Conservation (phyloP, 176 grass and related monocot species). For the Musa acuminata region DNA sequence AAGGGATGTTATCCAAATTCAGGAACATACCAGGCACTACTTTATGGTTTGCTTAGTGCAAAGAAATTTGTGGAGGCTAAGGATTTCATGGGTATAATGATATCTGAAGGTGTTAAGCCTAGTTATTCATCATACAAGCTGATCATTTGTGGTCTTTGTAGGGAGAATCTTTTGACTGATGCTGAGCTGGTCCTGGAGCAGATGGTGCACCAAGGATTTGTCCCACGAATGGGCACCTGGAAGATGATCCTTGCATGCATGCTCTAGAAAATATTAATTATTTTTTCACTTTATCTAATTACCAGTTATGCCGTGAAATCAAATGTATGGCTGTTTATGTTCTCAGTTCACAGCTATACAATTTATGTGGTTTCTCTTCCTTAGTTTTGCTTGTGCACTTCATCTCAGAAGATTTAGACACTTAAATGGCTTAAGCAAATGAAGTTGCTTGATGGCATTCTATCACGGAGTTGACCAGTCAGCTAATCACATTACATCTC, state of each 20-base stretch:
- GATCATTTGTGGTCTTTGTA: slow-evolving; percentile 69
- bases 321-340: neutral
- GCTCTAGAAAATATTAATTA: slow-evolving; percentile 5
- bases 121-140: slow-evolving; percentile 75
- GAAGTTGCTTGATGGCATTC: neutral
- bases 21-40: slow-evolving; percentile 72
- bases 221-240: slow-evolving; percentile 75
- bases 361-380: neutral
- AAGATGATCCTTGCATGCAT: slow-evolving; percentile 42
- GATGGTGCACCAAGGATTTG: slow-evolving; percentile 73
- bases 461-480: neutral
- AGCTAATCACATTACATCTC: neutral
- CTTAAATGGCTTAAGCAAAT: neutral
- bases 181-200: slow-evolving; percentile 52
- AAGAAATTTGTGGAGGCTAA: slow-evolving; percentile 47
- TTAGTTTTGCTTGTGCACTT: neutral
- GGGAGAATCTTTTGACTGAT: slow-evolving; percentile 37
- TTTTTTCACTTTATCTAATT: neutral
- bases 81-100: slow-evolving; percentile 46
- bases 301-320: neutral
- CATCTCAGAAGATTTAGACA: no score
- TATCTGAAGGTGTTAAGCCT: slow-evolving; percentile 40
- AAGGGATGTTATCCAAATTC: slow-evolving; percentile 60
- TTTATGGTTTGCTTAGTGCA: slow-evolving; percentile 54
- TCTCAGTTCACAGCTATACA: neutral